Evolutionary conservation across 176 grass and related monocot species (phyloP), one percentile per base, ranked within the genome.

Genomic region (Elaeis guineensis): DNA sequence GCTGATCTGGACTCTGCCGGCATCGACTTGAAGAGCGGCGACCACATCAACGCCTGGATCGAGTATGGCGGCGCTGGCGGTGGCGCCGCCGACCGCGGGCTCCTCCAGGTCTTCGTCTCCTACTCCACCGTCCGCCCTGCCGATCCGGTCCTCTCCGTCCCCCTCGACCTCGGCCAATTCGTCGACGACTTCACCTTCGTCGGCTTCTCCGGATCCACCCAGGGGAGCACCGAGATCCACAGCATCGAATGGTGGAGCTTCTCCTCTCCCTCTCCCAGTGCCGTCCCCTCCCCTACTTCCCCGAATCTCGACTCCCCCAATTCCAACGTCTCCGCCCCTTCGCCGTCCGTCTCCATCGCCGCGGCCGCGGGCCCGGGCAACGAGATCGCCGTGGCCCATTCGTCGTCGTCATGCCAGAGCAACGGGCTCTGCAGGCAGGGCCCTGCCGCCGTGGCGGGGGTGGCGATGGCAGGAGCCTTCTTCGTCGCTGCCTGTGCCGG

Each of bases 221-320:
- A 98, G 72, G 88, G 87, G 9, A 98, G 94, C 77, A 98, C 94
- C 0, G 94, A 98, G 82, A 73, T 80, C 15, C 94, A 98, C 84
- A 84, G 70, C 20, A 52, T 98, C 63, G 85, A 98, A 69, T 89
- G 94, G 94, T 98, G 94, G 94, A 79, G 57, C 82, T 98, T 98
- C 79, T 93, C 83, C 2, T 82, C 73, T 12, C 29, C 66, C 11
- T 22, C 61, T 8, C 5, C 29, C 3, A 61, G 15, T 26, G 48
- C 56, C 9, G 19, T 52, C 69, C 63, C 55, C 14, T 18, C 77
- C 5, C 4, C 63, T 23, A 51, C 28, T 1, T 20, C 77, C 19
- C 24, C 63, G 1, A 21, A 19, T 61, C 19, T 26, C 62, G 5
- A 17, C 15, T 16, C 30, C 17, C 52, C 49, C 63, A 0, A 11